phyloP scores from a whole-genome alignment of 345 rosid genomes.

The Salix purpurea region DNA sequence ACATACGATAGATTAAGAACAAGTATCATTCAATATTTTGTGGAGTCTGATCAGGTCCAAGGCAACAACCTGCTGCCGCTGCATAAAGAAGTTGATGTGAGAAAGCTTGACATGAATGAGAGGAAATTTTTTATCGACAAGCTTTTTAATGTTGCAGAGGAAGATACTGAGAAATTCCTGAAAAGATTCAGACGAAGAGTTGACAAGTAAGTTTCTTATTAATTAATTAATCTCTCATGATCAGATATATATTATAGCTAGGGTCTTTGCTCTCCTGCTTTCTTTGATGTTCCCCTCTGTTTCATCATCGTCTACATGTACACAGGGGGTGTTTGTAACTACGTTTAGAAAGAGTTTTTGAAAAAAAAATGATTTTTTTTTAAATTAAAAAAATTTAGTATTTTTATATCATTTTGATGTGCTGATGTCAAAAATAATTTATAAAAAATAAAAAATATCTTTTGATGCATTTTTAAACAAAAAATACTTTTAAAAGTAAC shows the following conservation, averaged over 20 bases:
- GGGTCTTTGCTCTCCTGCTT: neutral
- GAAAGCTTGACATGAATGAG: constrained; percentile 60
- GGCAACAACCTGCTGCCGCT: constrained; percentile 20
- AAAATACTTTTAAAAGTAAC: too few species aligned
- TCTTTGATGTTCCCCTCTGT: neutral
- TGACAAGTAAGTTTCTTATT: constrained; percentile 45
- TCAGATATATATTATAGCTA: neutral
- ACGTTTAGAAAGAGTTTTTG: too few species aligned
- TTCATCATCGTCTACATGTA: neutral
- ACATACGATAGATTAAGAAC: constrained; percentile 77
- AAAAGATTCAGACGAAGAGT: constrained; percentile 66
- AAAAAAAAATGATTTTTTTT: too few species aligned
- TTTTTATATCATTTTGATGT: too few species aligned
- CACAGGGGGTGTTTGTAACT: too few species aligned
- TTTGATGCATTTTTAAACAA: too few species aligned
- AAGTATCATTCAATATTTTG: constrained; percentile 51
- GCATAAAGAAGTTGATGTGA: constrained; percentile 63
- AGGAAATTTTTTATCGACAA: constrained; percentile 65
- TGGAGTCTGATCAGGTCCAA: constrained; percentile 33
- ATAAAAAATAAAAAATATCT: too few species aligned
- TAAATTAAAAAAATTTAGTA: too few species aligned
- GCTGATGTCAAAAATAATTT: too few species aligned
- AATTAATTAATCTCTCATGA: neutral
- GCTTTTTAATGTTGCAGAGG: constrained; percentile 75
- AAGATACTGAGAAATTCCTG: constrained; percentile 78